These are phyloP conservation scores for Erodium texanum DNA, from an alignment of 441 rosid genomes.

Conservation along the genomic window DNA sequence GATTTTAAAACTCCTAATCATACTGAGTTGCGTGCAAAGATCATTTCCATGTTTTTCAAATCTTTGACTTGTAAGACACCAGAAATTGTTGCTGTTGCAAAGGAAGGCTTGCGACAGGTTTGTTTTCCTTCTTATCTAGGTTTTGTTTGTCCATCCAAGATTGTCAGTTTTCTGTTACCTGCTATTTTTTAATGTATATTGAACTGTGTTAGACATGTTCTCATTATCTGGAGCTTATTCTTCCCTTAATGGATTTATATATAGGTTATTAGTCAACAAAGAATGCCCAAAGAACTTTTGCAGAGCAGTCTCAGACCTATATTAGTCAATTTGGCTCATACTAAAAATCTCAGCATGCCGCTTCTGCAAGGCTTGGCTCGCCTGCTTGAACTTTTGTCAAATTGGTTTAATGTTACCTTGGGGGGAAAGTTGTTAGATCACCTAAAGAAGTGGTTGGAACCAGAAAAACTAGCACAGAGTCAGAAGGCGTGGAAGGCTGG, in stretches of 20 bases:
- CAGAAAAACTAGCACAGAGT: conserved; percentile 92
- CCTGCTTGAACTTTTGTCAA: conserved; percentile 92
- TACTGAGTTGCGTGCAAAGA: conserved; percentile 81
- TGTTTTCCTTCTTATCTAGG: conserved; percentile 15
- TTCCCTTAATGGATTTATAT: conserved; percentile 10
- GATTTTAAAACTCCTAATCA: conserved; percentile 85
- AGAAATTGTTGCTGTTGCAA: conserved; percentile 95
- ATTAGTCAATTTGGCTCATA: conserved; percentile 88
- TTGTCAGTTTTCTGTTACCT: background rate
- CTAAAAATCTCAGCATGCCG: conserved; percentile 98
- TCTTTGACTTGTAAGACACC: conserved; percentile 87
- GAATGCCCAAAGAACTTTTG: conserved; percentile 98
- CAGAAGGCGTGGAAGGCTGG: conserved; percentile 96
- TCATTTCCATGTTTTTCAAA: conserved; percentile 98
- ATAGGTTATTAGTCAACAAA: conserved; percentile 92
- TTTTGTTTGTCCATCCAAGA: background rate
- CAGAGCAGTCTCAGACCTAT: conserved; percentile 99
- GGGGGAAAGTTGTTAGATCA: conserved; percentile 97
- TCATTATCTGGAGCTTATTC: conserved; percentile 6
- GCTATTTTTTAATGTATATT: background rate
- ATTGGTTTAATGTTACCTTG: conserved; percentile 96
- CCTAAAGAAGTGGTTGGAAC: conserved; percentile 98
- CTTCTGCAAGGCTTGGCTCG: conserved; percentile 97
- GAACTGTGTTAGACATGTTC: background rate
- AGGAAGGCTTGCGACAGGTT: conserved; percentile 98